Percentiles rank a stretch among this genome's conserved stretches.
Evolutionary conservation across 257 asterid genomes (phyloP).

Genomic region (Nicotiana tabacum): DNA sequence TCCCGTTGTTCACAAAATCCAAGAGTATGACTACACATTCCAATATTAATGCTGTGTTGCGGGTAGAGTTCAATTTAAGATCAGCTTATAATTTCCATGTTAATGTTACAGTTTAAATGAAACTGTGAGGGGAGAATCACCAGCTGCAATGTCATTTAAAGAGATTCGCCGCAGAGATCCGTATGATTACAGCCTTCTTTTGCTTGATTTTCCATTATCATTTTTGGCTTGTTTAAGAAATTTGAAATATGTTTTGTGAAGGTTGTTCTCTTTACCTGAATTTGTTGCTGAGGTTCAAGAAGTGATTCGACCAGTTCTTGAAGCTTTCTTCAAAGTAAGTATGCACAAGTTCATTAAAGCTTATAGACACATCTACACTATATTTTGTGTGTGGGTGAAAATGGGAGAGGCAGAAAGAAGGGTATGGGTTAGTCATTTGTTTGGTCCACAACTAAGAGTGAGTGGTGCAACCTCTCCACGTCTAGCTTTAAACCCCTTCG

Average conservation of each 20-base stretch:
- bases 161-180: conserved; percentile 94
- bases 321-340: conserved; percentile 82
- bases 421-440: background rate
- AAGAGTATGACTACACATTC: conserved; percentile 51
- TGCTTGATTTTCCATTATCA: background rate
- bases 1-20: conserved; percentile 91
- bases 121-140: conserved; percentile 92
- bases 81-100: conserved; percentile 15
- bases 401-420: background rate
- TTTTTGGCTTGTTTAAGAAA: conserved; percentile 7
- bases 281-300: conserved; percentile 97
- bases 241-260: conserved; percentile 17
- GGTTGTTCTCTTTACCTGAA: conserved; percentile 88
- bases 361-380: background rate
- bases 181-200: conserved; percentile 35
- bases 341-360: conserved; percentile 7
- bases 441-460: background rate
- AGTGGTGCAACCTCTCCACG: background rate
- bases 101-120: conserved; percentile 65
- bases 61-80: background rate
- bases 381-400: background rate
- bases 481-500: background rate
- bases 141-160: conserved; percentile 85
- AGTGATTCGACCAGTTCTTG: conserved; percentile 80
- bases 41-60: background rate